Evolutionary conservation across 768 basidiomycete genomes (phyloP).

Genomic region (Udeniomyces megalosporus): DNA sequence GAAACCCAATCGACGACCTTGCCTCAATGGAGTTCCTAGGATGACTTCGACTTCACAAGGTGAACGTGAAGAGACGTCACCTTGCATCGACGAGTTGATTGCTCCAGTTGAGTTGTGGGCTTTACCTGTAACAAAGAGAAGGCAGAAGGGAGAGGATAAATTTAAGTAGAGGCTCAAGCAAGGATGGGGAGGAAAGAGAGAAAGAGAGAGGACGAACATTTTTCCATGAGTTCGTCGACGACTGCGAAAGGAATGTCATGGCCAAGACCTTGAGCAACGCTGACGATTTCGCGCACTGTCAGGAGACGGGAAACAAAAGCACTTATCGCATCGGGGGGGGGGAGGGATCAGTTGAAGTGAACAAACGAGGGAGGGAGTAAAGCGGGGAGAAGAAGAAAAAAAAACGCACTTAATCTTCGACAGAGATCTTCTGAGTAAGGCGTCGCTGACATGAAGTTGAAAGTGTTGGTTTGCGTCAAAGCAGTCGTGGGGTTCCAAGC

Average conservation of each 20-base stretch:
- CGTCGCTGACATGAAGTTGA: conserved; percentile 9
- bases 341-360: background rate
- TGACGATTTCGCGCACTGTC: conserved; percentile 15
- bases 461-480: conserved; percentile 11
- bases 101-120: conserved; percentile 5
- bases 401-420: conserved; percentile 10
- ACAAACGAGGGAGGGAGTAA: background rate
- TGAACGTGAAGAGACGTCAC: conserved; percentile 9
- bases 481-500: conserved; percentile 16
- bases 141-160: background rate
- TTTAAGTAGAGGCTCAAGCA: background rate
- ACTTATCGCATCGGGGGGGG: background rate
- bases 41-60: conserved; percentile 16
- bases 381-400: background rate
- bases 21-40: conserved; percentile 12
- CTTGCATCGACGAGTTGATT: conserved; percentile 16
- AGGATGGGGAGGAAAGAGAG: no score
- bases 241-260: conserved; percentile 11
- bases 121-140: background rate
- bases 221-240: conserved; percentile 13
- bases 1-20: conserved; percentile 8
- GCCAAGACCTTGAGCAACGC: conserved; percentile 14
- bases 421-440: conserved; percentile 9
- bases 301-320: no score
- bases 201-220: background rate